Evolutionary conservation across 495 filamentous ascomycete genomes (phyloP), one percentile per base, ranked within the genome.

Genomic region (Xylaria intraflava): DNA sequence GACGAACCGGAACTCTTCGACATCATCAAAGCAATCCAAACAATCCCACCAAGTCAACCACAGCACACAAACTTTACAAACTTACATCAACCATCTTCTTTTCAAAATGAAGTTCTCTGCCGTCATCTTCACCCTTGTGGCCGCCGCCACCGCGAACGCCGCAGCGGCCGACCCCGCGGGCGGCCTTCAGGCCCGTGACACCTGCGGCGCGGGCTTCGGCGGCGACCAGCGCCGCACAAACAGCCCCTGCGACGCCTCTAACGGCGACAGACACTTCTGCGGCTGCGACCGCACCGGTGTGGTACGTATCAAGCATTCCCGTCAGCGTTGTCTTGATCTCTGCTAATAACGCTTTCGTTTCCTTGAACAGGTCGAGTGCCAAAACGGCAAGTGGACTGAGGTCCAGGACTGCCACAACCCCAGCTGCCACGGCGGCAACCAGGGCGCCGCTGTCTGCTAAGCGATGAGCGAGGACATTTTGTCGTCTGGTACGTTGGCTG

Each of bases 131-230:
- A 35, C 45, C 29, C 45, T 48, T 20, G 14, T 35, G 3, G 45
- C 45, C 5, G 38, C 38, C 12, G 38, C 38, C 23, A 24, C 45
- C 2, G 27, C 27, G 14, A 24, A 3, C n/a, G 38, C 38, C 23
- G 27, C 45, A 9, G 27, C 27, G 14, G 27, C 14, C n/a, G 14
- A 2, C 9, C 5, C 20, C 7, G 26, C 16, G 2, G 8, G 27
- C 6, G 45, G 7, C 2, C 3, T 48, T 10, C 11, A 26, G 26
- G 27, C 45, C 27, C 6, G 45, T 3, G 45, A 48, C 31, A 35
- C 27, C 45, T 48, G 45, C 45, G 45, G 45, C 29, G 45, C 45
- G 27, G 45, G 45, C 45, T 48, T 35, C 17, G 45, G 45, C 17
- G 45, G 45, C 14, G 45, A 48, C 45, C 45, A 48, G 19, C 2